Percentiles rank a stretch among this genome's conserved stretches.
phyloP scores from a whole-genome alignment of 805 yeast genomes.

The Ogataea zsoltii region DNA sequence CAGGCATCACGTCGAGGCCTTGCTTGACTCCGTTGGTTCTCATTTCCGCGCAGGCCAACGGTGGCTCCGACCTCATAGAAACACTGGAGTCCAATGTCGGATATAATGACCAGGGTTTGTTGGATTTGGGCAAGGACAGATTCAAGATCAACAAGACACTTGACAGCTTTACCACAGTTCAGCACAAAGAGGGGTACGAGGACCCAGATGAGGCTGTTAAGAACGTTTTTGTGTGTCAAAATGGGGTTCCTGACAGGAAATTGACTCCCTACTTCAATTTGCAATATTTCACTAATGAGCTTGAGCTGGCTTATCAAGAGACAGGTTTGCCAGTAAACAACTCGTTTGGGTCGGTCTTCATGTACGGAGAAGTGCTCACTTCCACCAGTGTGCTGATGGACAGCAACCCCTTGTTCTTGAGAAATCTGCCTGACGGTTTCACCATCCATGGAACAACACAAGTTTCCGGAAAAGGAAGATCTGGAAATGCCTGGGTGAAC shows the following conservation, averaged over 20 bases:
- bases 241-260: constrained; percentile 46
- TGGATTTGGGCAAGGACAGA: constrained; percentile 57
- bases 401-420: constrained; percentile 60
- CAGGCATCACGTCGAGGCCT: constrained; percentile 50
- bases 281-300: constrained; percentile 48
- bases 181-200: constrained; percentile 39
- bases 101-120: constrained; percentile 39
- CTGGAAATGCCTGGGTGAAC: constrained; percentile 93
- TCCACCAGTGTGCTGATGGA: constrained; percentile 84
- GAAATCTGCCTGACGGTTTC: constrained; percentile 68
- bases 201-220: constrained; percentile 61
- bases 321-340: constrained; percentile 30
- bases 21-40: constrained; percentile 66
- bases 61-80: constrained; percentile 35
- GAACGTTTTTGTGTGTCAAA: constrained; percentile 49
- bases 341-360: constrained; percentile 55
- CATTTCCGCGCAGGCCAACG: constrained; percentile 40
- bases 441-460: constrained; percentile 77
- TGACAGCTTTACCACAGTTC: constrained; percentile 25
- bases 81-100: constrained; percentile 36
- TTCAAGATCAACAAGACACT: constrained; percentile 48
- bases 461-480: constrained; percentile 90
- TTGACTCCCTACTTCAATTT: constrained; percentile 76
- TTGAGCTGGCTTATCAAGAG: constrained; percentile 37
- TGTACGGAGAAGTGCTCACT: constrained; percentile 87